A percentile compares a stretch with the other conserved stretches of the same genome.
Evolutionary conservation across 2,329 filamentous ascomycete species (phyloP).

Genomic region (Teratosphaeria gauchensis): DNA sequence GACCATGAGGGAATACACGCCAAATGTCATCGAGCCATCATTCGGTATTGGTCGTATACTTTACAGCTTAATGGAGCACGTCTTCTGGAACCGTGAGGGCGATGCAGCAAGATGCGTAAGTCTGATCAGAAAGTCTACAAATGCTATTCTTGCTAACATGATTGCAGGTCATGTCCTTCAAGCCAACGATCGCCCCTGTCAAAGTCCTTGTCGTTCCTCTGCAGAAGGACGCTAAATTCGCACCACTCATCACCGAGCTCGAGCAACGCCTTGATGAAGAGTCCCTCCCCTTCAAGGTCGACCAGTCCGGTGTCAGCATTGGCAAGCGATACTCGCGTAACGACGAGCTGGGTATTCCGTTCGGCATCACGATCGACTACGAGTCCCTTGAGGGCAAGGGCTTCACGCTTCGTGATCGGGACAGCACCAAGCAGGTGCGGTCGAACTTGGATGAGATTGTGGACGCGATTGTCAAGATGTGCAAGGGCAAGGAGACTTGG

Average conservation of each 20-base stretch:
- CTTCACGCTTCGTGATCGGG: constrained; percentile 80
- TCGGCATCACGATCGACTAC: constrained; percentile 93
- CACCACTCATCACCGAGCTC: constrained; percentile 62
- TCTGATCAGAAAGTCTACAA: constrained; percentile 18
- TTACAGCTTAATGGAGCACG: constrained; percentile 88
- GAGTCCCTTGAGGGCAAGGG: constrained; percentile 82
- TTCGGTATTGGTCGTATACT: constrained; percentile 95
- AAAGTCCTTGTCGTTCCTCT: constrained; percentile 90
- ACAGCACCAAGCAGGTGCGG: constrained; percentile 83
- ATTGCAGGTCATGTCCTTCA: constrained; percentile 59
- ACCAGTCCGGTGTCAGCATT: constrained; percentile 84
- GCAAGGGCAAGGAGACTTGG: constrained; percentile 56
- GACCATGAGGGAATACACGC: constrained; percentile 81
- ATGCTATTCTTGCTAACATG: constrained; percentile 4
- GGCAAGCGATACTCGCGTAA: constrained; percentile 92
- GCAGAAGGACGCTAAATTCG: constrained; percentile 71
- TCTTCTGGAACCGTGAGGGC: constrained; percentile 81
- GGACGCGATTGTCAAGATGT: constrained; percentile 56
- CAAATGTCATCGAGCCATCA: constrained; percentile 81
- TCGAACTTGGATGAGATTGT: constrained; percentile 72
- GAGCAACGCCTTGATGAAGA: constrained; percentile 65
- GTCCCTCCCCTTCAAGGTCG: constrained; percentile 74
- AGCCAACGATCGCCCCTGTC: constrained; percentile 73
- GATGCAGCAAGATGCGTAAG: constrained; percentile 81
- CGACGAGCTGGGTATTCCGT: constrained; percentile 88